Base-by-base conservation (phyloP, 495 filamentous ascomycete genomes). In the Penicillium maclennaniae region DNA sequence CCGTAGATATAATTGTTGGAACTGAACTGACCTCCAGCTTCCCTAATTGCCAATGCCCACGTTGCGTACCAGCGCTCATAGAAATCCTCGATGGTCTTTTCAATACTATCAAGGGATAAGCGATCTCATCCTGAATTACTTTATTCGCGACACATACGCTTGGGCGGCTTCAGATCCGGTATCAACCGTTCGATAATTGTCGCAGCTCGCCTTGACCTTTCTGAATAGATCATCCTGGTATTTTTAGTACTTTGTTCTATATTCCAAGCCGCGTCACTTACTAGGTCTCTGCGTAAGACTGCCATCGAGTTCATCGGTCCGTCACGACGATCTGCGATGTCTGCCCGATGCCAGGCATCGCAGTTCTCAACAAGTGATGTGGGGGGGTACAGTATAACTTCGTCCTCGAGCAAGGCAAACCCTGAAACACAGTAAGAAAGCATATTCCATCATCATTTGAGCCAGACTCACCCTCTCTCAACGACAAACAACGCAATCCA, bases 401-500 rank as follows among this genome's bases (percentile, higher is more conserved):
- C 86, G 74, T 23, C 86, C 86, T 44, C 85, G 78, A 0, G 86
- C 85, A 37, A 89, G 66, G 50, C 85, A 87, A 51, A 87, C 84
- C 20, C 83, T 86, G 52, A 8, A 51, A 7, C 23, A 48, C 25
- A 6, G 42, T 44, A 14, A 44, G 42, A 20, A 17, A n/a, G 7
- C 6, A 6, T 40, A 40, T 6, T 16, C 17, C 5, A 6, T n/a
- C 16, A 17, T 14, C 2, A 17, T 3, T 5, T n/a, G 3, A 9
- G n/a, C n/a, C 7, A 40, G 31, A 56, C 65, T 58, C 67, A 84
- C 83, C 85, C 85, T 69, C 86, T 72, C 53, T 89, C 85, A n/a
- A 89, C 76, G 14, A 87, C 84, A 62, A 86, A 89, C 14, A 89
- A 67, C 1, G 85, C 80, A 50, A 89, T 77, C 84, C 85, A 89